A percentile compares a stretch with the other conserved stretches of the same genome.
Evolutionary conservation across 2,329 filamentous ascomycete genomes (phyloP).

Genomic region (Metarhizium rileyi): DNA sequence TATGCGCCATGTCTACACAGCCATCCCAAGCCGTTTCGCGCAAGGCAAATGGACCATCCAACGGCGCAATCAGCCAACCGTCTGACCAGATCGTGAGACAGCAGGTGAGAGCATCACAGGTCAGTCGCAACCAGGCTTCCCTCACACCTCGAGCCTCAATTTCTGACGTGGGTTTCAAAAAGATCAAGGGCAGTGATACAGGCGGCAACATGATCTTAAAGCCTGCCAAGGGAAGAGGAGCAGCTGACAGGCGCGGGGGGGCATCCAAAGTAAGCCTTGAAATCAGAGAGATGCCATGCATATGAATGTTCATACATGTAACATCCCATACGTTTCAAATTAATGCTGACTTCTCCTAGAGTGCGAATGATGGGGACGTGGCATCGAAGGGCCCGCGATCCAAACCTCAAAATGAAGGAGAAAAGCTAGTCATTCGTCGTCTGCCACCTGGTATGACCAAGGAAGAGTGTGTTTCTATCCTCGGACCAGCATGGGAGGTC

Average conservation of each 20-base stretch:
- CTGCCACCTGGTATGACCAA: conserved; percentile 79
- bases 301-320: background rate
- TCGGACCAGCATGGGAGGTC: conserved; percentile 73
- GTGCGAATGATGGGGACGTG: conserved; percentile 16
- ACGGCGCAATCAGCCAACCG: conserved; percentile 13
- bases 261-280: conserved; percentile 17
- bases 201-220: conserved; percentile 11
- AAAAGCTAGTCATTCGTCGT: conserved; percentile 78
- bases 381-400: conserved; percentile 20
- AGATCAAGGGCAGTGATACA: conserved; percentile 17
- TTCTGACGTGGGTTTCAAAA: background rate
- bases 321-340: background rate
- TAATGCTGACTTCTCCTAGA: conserved; percentile 3
- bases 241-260: conserved; percentile 18
- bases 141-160: background rate
- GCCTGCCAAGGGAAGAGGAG: conserved; percentile 15
- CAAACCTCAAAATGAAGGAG: conserved; percentile 37
- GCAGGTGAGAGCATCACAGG: conserved; percentile 3
- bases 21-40: conserved; percentile 26
- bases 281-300: background rate
- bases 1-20: conserved; percentile 28
- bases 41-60: conserved; percentile 23
- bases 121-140: background rate
- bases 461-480: conserved; percentile 58
- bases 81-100: conserved; percentile 14